Evolutionary conservation across 1,139 yeast species (phyloP).

Genomic region (Scheffersomyces parashehatae): DNA sequence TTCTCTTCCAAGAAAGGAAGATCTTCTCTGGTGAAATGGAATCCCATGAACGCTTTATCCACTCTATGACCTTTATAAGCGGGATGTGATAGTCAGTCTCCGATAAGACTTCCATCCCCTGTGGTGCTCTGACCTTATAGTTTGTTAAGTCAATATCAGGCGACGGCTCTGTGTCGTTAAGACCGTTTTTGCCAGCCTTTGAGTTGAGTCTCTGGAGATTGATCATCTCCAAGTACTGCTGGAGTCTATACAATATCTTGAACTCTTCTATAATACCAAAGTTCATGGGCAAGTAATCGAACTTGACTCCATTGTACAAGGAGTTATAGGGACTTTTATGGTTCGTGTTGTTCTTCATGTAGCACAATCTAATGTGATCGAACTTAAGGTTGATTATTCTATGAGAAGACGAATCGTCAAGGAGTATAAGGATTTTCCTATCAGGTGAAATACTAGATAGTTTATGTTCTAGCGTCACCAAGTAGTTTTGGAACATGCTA

Average conservation of each 20-base stretch:
- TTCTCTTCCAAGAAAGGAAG: conserved; percentile 52
- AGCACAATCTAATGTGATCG: conserved; percentile 50
- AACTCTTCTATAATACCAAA: conserved; percentile 68
- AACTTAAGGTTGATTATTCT: conserved; percentile 58
- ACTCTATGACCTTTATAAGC: conserved; percentile 56
- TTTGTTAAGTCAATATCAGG: background rate
- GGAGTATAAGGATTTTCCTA: conserved; percentile 53
- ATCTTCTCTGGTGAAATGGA: conserved; percentile 47
- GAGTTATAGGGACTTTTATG: conserved; percentile 43
- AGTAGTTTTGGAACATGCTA: conserved; percentile 64
- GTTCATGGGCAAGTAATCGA: conserved; percentile 60
- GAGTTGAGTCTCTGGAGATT: conserved; percentile 35
- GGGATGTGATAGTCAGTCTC: conserved; percentile 48
- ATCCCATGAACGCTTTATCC: conserved; percentile 60
- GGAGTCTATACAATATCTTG: conserved; percentile 57
- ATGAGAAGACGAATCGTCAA: conserved; percentile 67
- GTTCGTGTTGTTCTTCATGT: conserved; percentile 40
- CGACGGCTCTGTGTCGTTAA: conserved; percentile 3
- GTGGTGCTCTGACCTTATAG: conserved; percentile 1
- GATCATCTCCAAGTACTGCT: conserved; percentile 57
- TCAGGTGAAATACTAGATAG: conserved; percentile 33
- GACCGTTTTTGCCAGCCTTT: conserved; percentile 13
- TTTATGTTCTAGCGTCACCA: conserved; percentile 60
- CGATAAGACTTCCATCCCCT: conserved; percentile 23
- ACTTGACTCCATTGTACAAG: conserved; percentile 36